Evolutionary conservation across 345 rosid species (phyloP).

Genomic region (Cardamine occulta): DNA sequence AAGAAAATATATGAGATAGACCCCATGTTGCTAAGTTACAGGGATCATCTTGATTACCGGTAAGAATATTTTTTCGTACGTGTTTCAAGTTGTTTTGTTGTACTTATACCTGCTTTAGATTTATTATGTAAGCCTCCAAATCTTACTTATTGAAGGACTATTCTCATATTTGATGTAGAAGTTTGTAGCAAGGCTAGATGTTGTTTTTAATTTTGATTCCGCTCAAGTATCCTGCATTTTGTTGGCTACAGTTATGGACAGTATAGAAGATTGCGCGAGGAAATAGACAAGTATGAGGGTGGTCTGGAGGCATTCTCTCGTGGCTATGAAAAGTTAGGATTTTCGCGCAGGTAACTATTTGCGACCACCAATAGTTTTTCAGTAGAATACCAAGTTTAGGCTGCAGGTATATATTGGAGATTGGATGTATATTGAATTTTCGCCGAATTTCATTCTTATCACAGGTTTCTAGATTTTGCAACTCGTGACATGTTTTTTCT

Average conservation of each 20-base stretch:
- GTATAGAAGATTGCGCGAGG: slow-evolving; percentile 68
- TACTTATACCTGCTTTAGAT: slow-evolving; percentile 7
- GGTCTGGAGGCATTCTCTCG: slow-evolving; percentile 94
- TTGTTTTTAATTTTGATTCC: slow-evolving; percentile 3
- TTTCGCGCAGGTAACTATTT: slow-evolving; percentile 65
- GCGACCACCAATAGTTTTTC: slow-evolving; percentile 11
- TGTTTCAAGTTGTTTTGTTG: slow-evolving; percentile 7
- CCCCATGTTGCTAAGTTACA: slow-evolving; percentile 61
- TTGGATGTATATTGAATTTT: neutral
- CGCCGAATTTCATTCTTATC: neutral
- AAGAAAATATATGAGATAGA: slow-evolving; percentile 84
- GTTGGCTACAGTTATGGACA: slow-evolving; percentile 59
- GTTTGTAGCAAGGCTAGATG: neutral
- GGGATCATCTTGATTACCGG: slow-evolving; percentile 88
- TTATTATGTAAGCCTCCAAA: slow-evolving; percentile 3
- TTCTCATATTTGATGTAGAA: slow-evolving; percentile 13
- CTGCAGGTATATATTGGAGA: slow-evolving; percentile 8
- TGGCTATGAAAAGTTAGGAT: slow-evolving; percentile 95
- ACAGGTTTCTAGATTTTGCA: slow-evolving; percentile 19
- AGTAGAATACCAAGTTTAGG: slow-evolving; percentile 3
- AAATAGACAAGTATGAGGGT: slow-evolving; percentile 80
- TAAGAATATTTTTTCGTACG: slow-evolving; percentile 21
- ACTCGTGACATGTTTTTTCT: slow-evolving; percentile 3
- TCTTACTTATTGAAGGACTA: neutral
- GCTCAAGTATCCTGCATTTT: slow-evolving; percentile 23